Percentiles rank a stretch among this genome's conserved stretches.
Evolutionary conservation across 2,329 filamentous ascomycete genomes (phyloP).

Genomic region (Penicillium sp.): DNA sequence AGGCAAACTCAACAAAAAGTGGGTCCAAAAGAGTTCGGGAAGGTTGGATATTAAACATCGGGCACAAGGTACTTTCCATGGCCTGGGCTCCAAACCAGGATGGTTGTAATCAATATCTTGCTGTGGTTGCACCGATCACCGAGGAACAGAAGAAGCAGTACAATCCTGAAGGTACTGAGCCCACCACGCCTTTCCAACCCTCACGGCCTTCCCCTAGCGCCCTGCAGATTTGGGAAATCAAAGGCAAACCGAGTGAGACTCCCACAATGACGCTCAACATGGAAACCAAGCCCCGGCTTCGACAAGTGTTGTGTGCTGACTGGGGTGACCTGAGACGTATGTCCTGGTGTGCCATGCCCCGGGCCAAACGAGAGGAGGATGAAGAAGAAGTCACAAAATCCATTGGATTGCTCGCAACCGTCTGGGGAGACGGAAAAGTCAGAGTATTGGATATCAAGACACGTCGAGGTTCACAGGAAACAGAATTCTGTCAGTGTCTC

Average conservation of each 20-base stretch:
- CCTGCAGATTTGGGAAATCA: conserved; percentile 61
- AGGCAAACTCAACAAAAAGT: conserved; percentile 5
- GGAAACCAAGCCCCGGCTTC: conserved; percentile 45
- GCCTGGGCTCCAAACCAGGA: conserved; percentile 49
- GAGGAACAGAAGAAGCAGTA: conserved; percentile 37
- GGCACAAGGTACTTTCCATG: conserved; percentile 52
- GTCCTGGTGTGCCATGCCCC: conserved; percentile 56
- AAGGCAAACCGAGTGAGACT: conserved; percentile 33
- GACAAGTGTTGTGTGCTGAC: conserved; percentile 54
- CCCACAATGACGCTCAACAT: conserved; percentile 45
- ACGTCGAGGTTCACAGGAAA: conserved; percentile 23
- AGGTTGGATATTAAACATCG: conserved; percentile 59
- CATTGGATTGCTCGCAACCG: conserved; percentile 55
- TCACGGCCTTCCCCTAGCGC: conserved; percentile 50
- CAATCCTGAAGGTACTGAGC: conserved; percentile 31
- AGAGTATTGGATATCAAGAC: conserved; percentile 55
- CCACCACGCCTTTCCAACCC: conserved; percentile 52
- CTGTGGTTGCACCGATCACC: conserved; percentile 46
- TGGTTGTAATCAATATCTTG: conserved; percentile 56
- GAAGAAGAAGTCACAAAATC: conserved; percentile 28
- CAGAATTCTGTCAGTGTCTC: conserved; percentile 34
- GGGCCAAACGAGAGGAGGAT: conserved; percentile 32
- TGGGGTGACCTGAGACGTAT: conserved; percentile 58
- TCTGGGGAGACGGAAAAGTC: conserved; percentile 59
- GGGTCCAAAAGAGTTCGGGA: conserved; percentile 33